Percentiles rank a stretch among this genome's conserved stretches.
These are phyloP conservation scores for Stenocarpella maydis DNA, from an alignment of 2,329 filamentous ascomycete species.

Conservation along the genomic window DNA sequence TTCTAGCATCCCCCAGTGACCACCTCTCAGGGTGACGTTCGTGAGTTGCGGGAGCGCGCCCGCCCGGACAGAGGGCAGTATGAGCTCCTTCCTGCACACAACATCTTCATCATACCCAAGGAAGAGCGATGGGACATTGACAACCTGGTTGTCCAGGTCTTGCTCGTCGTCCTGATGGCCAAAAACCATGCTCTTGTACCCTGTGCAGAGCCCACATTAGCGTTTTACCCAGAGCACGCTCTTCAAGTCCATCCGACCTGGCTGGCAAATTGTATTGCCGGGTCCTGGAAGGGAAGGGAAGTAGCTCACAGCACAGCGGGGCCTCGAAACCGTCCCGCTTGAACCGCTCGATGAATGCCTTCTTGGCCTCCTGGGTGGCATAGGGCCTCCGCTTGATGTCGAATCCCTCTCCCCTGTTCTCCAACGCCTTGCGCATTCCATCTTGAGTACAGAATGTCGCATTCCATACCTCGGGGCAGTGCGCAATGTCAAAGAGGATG, in stretches of 20 bases:
- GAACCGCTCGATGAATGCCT: slow-evolving; percentile 41
- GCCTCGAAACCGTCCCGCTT: slow-evolving; percentile 41
- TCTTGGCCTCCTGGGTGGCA: slow-evolving; percentile 40
- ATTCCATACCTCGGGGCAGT: slow-evolving; percentile 45
- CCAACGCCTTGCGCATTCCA: slow-evolving; percentile 44
- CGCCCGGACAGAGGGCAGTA: slow-evolving; percentile 36
- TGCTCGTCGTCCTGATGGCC: slow-evolving; percentile 40
- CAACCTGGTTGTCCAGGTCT: slow-evolving; percentile 33
- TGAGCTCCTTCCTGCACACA: slow-evolving; percentile 39
- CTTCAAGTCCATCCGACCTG: too few relatives aligned
- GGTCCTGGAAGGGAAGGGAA: too few relatives aligned
- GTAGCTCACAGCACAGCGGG: slow-evolving; percentile 39
- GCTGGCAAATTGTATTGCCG: neutral
- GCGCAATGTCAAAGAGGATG: slow-evolving; percentile 46
- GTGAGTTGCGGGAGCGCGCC: slow-evolving; percentile 42
- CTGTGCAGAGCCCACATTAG: neutral
- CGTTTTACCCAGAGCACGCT: too few relatives aligned
- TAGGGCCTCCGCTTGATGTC: slow-evolving; percentile 40
- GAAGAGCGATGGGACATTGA: slow-evolving; percentile 41
- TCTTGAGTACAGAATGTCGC: slow-evolving; percentile 48
- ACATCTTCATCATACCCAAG: slow-evolving; percentile 41
- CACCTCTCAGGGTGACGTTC: slow-evolving; percentile 39
- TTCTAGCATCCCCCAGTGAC: slow-evolving; percentile 45
- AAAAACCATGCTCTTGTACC: slow-evolving; percentile 39
- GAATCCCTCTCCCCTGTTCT: slow-evolving; percentile 37